Evolutionary conservation across 78 protist genomes (phyloP), one percentile per base, ranked within the genome.

Genomic region (Dictyostelium citrinum): DNA sequence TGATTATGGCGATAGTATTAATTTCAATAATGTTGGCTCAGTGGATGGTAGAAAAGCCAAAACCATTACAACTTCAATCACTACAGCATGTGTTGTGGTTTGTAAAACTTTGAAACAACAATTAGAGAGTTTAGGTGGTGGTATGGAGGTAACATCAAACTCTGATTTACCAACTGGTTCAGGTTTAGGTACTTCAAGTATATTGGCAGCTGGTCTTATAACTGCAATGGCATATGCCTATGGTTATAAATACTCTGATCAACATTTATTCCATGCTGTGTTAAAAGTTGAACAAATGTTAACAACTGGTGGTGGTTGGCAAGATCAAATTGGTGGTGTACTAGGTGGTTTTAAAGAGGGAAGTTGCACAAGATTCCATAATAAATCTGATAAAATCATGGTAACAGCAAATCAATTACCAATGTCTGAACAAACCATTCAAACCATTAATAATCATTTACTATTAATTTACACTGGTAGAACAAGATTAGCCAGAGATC

Each of bases 221-320:
- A 58, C 29, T 31, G 60, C 46, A 6, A 90, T 96, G 49, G 97
- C 88, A 0, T 8, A 86, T 72, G 71, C 79, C 2, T 82, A 82
- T 49, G 86, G 95, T 22, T 51, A 64, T 16, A 45, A 81, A 20
- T 90, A 76, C 16, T n/a, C 24, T 27, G 78, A 75, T 3, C 37
- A 61, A 7, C 79, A 74, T 33, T 70, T 90, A 6, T 33, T 96
- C 41, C 95, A 95, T 82, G 90, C 92, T 2, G 91, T 85, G 2
- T 31, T 95, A 29, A 64, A 70, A 8, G 90, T 97, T 8, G 97
- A 97, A 46, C 98, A 96, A 90, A 77, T 95, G 95, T 82, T 96
- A 51, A 91, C 97, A 1, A 84, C 97, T 11, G 95, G 97, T 29
- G 98, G 98, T 60, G 98, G 98, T 29, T 97, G 96, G 97, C 96